Base-by-base conservation (phyloP, 345 rosid species). In the Noccaea bulbosa region DNA sequence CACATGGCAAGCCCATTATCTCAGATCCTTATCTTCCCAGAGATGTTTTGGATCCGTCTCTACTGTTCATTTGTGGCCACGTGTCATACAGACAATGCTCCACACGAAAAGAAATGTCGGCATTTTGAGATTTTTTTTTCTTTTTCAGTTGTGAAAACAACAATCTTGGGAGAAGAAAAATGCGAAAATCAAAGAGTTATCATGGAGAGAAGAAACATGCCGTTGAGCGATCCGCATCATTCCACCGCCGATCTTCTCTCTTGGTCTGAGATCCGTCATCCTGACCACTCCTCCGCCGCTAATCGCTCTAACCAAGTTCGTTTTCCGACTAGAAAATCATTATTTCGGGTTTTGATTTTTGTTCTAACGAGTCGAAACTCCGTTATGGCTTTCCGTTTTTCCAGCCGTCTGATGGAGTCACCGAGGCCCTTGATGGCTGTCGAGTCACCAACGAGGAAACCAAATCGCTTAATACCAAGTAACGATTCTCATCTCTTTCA, bases 181-280 rank as follows among this genome's bases (percentile, higher is more conserved):
- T 7, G 32, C n/a, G n/a, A 43, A n/a, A 45, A 46, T 45, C 15
- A 37, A 35, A 61, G 44, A 27, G 4, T 10, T 4, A 5, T 58
- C 20, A 88, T 87, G 91, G 96, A 88, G 79, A 85, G 83, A 76
- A 81, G 82, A 76, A 80, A 48, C 62, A n/a, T 69, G 83, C 86
- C 90, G 63, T 87, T 84, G 55, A 84, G 84, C 81, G 82, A 94
- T 73, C 80, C 99, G 11, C 85, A 91, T 79, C 83, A 83, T 41
- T 83, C 90, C 54, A 91, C 96, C 49, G 86, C 92, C 78, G 96
- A 91, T 87, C 92, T 94, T 47, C 93, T 91, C 52, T 77, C 91
- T 15, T 91, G 95, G 98, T 66, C 89, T 5, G 90, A 91, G 78
- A 73, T 70, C 59, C 84, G 84, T 44, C 85, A 67, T 17, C 79